These are phyloP conservation scores for Metrosideros polymorpha DNA, from an alignment of 441 rosid genomes.

Conservation along the genomic window DNA sequence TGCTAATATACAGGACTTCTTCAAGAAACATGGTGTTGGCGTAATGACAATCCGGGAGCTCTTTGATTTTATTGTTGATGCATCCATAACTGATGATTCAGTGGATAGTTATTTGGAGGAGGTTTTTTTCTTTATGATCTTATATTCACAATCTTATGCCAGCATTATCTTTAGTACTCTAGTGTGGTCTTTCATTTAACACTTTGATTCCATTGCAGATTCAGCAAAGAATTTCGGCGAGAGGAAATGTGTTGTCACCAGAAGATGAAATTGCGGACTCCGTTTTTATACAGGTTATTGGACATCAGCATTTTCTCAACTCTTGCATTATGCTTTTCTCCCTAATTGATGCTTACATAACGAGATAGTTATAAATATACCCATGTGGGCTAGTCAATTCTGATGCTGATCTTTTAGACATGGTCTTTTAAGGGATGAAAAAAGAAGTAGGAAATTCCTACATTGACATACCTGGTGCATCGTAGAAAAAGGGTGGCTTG, in stretches of 20 bases:
- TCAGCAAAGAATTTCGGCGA: constrained; percentile 55
- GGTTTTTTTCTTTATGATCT: constrained; percentile 29
- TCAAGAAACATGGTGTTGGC: constrained; percentile 83
- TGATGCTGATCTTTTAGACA: background rate
- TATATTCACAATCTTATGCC: background rate
- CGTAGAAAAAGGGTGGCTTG: background rate
- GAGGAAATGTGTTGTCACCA: constrained; percentile 50
- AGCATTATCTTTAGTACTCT: background rate
- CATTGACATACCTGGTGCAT: background rate
- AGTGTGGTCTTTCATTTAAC: constrained; percentile 1
- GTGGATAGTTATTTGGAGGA: constrained; percentile 82
- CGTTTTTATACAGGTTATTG: constrained; percentile 65
- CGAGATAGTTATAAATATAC: background rate
- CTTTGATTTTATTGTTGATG: constrained; percentile 90
- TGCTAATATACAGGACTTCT: constrained; percentile 51
- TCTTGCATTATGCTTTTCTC: background rate
- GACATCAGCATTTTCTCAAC: background rate
- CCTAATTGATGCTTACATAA: background rate
- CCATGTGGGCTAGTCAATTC: background rate
- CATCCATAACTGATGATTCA: constrained; percentile 61
- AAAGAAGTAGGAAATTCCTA: background rate
- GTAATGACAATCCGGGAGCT: constrained; percentile 88
- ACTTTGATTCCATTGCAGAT: constrained; percentile 30
- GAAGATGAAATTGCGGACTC: constrained; percentile 95
- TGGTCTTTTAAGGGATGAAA: background rate